Percentiles rank a stretch among this genome's conserved stretches.
phyloP scores from a whole-genome alignment of 2,329 filamentous ascomycete species.

The Balansia obtecta region DNA sequence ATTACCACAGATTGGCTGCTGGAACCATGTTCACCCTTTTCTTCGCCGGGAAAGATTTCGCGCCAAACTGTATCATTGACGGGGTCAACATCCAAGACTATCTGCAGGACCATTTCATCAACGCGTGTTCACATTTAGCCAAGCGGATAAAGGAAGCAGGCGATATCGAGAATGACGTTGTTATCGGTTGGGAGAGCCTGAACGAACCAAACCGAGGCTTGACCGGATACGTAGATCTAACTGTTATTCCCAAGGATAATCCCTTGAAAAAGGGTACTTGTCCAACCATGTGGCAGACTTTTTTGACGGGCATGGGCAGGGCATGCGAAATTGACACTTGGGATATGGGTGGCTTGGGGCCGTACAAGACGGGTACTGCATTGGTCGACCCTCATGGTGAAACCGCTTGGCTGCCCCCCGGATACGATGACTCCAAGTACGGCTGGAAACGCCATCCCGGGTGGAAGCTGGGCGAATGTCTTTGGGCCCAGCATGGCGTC shows the following conservation, averaged over 20 bases:
- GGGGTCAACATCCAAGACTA: constrained; percentile 95
- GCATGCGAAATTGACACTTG: constrained; percentile 84
- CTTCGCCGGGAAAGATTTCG: constrained; percentile 82
- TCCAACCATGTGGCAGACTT: constrained; percentile 87
- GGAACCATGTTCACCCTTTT: constrained; percentile 92
- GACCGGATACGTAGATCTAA: constrained; percentile 72
- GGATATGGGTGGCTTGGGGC: constrained; percentile 88
- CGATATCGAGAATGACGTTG: constrained; percentile 71
- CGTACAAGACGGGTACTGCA: constrained; percentile 73
- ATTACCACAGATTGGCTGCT: constrained; percentile 77
- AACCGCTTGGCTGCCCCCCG: constrained; percentile 69
- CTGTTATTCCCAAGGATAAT: constrained; percentile 71
- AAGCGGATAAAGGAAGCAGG: constrained; percentile 79
- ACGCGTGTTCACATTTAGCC: constrained; percentile 69
- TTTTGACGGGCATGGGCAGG: constrained; percentile 80
- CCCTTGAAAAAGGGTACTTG: constrained; percentile 86
- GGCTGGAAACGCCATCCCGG: constrained; percentile 77
- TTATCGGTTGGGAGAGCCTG: constrained; percentile 92
- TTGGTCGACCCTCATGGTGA: constrained; percentile 83
- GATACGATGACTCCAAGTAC: constrained; percentile 77
- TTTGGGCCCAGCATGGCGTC: constrained; percentile 94
- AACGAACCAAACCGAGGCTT: constrained; percentile 91
- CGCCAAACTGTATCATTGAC: constrained; percentile 90
- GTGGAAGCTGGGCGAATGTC: constrained; percentile 87
- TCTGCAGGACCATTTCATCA: constrained; percentile 74